phyloP scores from a whole-genome alignment of 23 red algal genomes.

The Pyropia yezoensis region DNA sequence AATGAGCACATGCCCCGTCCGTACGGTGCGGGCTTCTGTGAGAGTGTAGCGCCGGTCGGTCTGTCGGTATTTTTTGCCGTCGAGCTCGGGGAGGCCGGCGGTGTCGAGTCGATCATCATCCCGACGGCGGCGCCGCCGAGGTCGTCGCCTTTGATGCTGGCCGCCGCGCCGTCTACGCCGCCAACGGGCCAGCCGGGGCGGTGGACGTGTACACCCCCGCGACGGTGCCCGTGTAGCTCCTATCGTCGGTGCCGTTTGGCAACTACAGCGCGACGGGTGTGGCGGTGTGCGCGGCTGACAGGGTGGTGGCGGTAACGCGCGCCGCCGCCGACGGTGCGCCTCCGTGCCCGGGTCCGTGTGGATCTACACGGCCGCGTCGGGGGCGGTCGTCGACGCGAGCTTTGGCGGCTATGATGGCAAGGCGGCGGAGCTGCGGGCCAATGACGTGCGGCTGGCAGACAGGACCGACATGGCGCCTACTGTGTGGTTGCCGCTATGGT shows the following conservation, averaged over 20 bases:
- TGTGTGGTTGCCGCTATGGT: too few relatives aligned
- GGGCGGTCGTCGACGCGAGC: conserved; percentile 28
- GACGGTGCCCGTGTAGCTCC: conserved; percentile 6
- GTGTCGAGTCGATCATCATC: too few relatives aligned
- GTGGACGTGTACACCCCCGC: conserved; percentile 35
- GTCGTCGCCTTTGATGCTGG: conserved; percentile 27
- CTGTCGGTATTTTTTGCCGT: too few relatives aligned
- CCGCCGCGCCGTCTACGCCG: conserved; percentile 20
- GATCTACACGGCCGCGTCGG: not conserved
- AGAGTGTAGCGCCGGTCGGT: too few relatives aligned
- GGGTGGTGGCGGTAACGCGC: conserved; percentile 24
- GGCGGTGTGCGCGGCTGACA: conserved; percentile 19
- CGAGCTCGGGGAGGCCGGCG: too few relatives aligned
- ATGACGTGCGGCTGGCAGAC: conserved; percentile 46
- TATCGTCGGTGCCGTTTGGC: not conserved
- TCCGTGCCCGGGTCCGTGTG: conserved; percentile 22
- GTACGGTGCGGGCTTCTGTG: too few relatives aligned
- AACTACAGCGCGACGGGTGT: conserved; percentile 18
- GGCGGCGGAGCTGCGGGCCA: not conserved
- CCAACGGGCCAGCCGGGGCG: conserved; percentile 20
- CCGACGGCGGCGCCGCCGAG: conserved; percentile 24
- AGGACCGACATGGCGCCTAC: not conserved
- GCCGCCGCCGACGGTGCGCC: conserved; percentile 9
- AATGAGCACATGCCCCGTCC: too few relatives aligned
- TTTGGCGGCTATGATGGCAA: conserved; percentile 22